A percentile compares a stretch with the other conserved stretches of the same genome.
These are phyloP conservation scores for Xanthoparmelia taractica DNA, from an alignment of 495 filamentous ascomycete genomes.

Conservation along the genomic window DNA sequence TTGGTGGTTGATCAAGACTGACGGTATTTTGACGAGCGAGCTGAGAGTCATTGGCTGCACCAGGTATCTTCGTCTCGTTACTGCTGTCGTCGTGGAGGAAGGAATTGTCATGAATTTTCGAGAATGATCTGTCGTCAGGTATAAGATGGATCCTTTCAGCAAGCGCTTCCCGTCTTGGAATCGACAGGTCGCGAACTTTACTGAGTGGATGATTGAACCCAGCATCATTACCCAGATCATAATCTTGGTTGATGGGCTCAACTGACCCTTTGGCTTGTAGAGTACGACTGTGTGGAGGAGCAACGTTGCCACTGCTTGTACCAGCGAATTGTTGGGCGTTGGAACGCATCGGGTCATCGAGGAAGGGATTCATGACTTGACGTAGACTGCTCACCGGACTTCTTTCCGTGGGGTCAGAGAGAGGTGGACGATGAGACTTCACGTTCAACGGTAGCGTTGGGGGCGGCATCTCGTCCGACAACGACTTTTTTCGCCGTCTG, in stretches of 20 bases:
- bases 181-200: constrained; percentile 7
- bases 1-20: constrained; percentile 15
- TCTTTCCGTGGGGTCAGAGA: constrained; percentile 35
- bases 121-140: constrained; percentile 6
- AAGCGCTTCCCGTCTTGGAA: constrained; percentile 5
- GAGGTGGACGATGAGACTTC: constrained; percentile 28
- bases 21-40: constrained; percentile 11
- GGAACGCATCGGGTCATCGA: constrained; percentile 31
- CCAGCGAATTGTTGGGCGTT: constrained; percentile 17
- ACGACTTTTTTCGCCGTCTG: constrained; percentile 81
- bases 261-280: constrained; percentile 15
- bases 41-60: constrained; percentile 6
- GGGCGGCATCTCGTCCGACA: constrained; percentile 47
- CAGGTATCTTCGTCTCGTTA: constrained; percentile 34
- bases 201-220: constrained; percentile 14
- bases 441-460: constrained; percentile 39
- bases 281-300: constrained; percentile 4
- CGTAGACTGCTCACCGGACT: constrained; percentile 87
- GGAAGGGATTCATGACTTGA: constrained; percentile 83
- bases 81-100: constrained; percentile 47
- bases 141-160: constrained; percentile 11
- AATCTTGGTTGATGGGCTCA: constrained; percentile 1
- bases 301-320: constrained; percentile 1
- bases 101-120: constrained; percentile 34
- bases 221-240: constrained; percentile 10